phyloP scores from a whole-genome alignment of 2,329 filamentous ascomycete genomes.

The Colletotrichum truncatum region DNA sequence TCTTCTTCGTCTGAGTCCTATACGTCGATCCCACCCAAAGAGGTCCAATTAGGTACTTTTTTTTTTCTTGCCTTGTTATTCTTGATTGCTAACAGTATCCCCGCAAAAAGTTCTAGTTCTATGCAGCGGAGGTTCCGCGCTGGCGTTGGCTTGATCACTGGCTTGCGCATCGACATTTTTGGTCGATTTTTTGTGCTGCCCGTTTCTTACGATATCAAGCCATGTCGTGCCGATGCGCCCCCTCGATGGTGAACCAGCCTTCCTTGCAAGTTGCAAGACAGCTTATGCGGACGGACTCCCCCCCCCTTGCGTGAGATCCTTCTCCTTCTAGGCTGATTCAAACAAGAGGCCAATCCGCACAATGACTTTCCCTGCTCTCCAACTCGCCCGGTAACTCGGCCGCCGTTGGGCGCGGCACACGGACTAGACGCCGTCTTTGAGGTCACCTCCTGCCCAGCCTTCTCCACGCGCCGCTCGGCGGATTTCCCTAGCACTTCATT shows the following conservation, averaged over 20 bases:
- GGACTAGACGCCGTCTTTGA: conserved; percentile 11
- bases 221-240: not conserved
- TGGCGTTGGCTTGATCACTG: not conserved
- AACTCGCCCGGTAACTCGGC: conserved; percentile 19
- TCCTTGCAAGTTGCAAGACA: conserved; percentile 9
- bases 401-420: conserved; percentile 15
- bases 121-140: not conserved
- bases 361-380: not conserved
- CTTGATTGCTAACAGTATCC: not conserved
- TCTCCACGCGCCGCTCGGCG: conserved; percentile 4
- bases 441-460: conserved; percentile 9
- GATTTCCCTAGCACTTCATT: conserved; percentile 1
- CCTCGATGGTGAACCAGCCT: not conserved
- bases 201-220: conserved; percentile 8
- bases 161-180: conserved; percentile 5
- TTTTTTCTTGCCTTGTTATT: too few relatives aligned
- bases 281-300: not conserved
- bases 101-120: conserved; percentile 11
- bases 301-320: conserved; percentile 24
- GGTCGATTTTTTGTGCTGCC: not conserved
- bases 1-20: conserved; percentile 18
- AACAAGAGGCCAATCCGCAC: not conserved
- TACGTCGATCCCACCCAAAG: conserved; percentile 1
- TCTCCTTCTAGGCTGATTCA: not conserved
- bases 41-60: not conserved